These are phyloP conservation scores for Pharus latifolius DNA, from an alignment of 176 grass and related monocot species.

Conservation along the genomic window DNA sequence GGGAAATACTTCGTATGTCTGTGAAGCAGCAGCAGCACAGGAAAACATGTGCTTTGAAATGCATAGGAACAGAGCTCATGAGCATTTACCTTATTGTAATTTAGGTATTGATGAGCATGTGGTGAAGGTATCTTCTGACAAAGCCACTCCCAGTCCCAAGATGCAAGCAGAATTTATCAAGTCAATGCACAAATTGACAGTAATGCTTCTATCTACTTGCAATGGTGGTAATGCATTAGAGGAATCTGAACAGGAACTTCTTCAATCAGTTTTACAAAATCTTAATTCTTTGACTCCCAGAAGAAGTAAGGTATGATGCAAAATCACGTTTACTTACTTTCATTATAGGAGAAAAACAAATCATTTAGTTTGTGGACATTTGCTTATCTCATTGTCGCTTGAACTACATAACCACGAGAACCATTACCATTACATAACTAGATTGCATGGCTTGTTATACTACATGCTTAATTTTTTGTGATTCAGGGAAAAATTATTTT, in stretches of 20 bases:
- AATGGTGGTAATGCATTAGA: slow-evolving; percentile 16
- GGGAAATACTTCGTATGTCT: neutral
- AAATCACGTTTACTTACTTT: neutral
- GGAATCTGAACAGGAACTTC: slow-evolving; percentile 29
- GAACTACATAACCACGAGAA: neutral
- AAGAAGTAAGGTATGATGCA: slow-evolving; percentile 24
- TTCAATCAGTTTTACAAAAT: slow-evolving; percentile 35
- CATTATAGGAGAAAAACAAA: neutral
- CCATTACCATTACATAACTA: neutral
- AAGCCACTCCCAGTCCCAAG: neutral
- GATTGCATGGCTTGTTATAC: neutral
- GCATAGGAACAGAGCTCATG: neutral
- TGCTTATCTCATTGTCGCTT: neutral
- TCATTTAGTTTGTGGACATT: neutral
- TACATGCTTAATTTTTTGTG: neutral
- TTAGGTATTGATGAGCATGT: neutral
- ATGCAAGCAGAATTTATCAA: slow-evolving; percentile 24
- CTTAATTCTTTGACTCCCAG: slow-evolving; percentile 35
- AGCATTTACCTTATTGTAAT: slow-evolving; percentile 6
- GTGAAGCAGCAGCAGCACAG: neutral
- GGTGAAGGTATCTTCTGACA: neutral
- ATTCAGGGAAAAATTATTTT: neutral
- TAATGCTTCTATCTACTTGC: slow-evolving; percentile 29
- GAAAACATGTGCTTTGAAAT: slow-evolving; percentile 4
- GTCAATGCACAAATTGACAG: slow-evolving; percentile 41